phyloP scores from a whole-genome alignment of 2,329 filamentous ascomycete genomes.

The Neoascochyta sp. region DNA sequence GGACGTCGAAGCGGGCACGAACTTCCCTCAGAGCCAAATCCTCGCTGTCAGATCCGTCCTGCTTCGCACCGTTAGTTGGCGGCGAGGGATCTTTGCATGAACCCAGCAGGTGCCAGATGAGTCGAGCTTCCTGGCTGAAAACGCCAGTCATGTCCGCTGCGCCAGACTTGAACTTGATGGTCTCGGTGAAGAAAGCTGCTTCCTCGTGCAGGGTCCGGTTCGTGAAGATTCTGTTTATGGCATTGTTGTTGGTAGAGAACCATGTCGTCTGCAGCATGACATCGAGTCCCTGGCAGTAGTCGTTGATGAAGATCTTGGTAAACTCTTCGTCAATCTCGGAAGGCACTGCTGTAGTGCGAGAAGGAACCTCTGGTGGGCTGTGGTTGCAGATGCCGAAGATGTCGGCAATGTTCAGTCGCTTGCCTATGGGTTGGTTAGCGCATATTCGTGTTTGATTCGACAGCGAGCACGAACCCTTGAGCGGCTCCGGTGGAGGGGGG shows the following conservation, averaged over 20 bases:
- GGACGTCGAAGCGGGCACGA: conserved; percentile 64
- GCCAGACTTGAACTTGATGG: conserved; percentile 24
- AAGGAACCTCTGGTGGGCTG: conserved; percentile 35
- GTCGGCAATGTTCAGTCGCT: conserved; percentile 30
- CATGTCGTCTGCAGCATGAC: conserved; percentile 66
- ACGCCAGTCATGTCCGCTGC: conserved; percentile 33
- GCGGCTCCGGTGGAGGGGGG: conserved; percentile 13
- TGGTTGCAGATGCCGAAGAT: conserved; percentile 36
- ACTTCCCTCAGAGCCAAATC: conserved; percentile 62
- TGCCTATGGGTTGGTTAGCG: conserved; percentile 29
- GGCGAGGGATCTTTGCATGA: conserved; percentile 47
- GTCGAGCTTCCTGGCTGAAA: conserved; percentile 55
- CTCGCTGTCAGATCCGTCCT: conserved; percentile 43
- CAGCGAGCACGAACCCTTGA: conserved; percentile 24
- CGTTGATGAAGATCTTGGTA: conserved; percentile 31
- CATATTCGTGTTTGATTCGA: too few species aligned
- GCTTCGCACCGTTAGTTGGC: conserved; percentile 42
- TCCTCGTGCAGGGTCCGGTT: conserved; percentile 43
- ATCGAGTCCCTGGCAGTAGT: conserved; percentile 35
- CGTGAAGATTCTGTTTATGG: conserved; percentile 47
- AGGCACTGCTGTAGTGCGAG: conserved; percentile 23
- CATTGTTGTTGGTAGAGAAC: conserved; percentile 61
- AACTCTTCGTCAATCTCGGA: conserved; percentile 34
- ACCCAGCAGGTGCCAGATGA: conserved; percentile 58
- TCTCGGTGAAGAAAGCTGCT: conserved; percentile 34